These are phyloP conservation scores for Apostasia ramifera DNA, from an alignment of 106 monocot genomes.

Conservation along the genomic window DNA sequence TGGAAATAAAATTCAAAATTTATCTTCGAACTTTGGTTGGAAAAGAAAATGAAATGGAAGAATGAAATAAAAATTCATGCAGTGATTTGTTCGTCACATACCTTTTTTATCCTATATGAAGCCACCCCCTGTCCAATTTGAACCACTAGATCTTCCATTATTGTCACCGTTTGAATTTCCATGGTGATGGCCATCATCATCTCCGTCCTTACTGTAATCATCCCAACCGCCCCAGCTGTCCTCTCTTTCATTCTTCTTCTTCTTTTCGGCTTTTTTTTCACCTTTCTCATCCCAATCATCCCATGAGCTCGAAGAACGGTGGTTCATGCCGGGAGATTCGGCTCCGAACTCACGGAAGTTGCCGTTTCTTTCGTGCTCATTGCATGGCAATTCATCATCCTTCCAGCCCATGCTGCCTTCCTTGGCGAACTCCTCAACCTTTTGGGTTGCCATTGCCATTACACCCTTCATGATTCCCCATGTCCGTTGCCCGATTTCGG, in stretches of 20 bases:
- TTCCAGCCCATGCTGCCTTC: background rate
- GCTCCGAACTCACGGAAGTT: background rate
- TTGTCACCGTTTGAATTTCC: background rate
- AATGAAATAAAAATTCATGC: no score
- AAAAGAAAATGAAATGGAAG: no score
- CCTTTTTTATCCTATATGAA: background rate
- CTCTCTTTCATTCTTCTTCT: background rate
- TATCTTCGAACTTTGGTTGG: no score
- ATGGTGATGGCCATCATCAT: background rate
- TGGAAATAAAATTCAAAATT: no score
- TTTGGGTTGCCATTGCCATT: background rate
- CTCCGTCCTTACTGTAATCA: background rate
- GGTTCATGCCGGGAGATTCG: background rate
- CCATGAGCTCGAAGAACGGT: background rate
- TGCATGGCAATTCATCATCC: background rate
- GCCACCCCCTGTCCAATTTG: background rate
- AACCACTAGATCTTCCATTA: background rate
- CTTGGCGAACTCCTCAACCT: constrained; percentile 1
- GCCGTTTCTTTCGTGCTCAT: background rate
- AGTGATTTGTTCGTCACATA: no score
- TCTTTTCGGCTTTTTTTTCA: background rate
- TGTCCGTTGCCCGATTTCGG: constrained; percentile 5
- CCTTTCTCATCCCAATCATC: background rate
- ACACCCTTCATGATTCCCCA: constrained; percentile 8
- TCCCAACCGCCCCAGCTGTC: background rate